Evolutionary conservation across 257 asterid species (phyloP).

Genomic region (Przewalskia tangutica): DNA sequence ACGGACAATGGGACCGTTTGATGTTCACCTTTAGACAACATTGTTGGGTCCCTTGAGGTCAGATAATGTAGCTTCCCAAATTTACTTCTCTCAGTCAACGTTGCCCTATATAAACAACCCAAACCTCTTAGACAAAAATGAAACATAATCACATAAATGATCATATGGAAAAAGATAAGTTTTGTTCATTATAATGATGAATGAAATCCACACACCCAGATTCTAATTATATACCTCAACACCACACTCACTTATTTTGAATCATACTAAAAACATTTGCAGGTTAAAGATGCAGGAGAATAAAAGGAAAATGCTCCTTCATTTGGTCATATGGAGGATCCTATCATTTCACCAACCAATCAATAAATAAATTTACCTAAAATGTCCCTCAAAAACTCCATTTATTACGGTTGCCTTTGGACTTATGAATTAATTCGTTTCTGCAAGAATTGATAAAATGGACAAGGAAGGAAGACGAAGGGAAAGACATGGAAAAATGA

Average conservation of each 20-base stretch:
- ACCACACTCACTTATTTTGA: not conserved
- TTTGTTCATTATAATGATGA: not conserved
- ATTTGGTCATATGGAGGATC: not conserved
- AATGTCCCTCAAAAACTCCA: not conserved
- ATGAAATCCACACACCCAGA: not conserved
- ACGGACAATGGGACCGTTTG: slow-evolving; percentile 64
- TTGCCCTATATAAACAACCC: slow-evolving; percentile 14
- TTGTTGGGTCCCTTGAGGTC: slow-evolving; percentile 18
- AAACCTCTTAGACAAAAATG: not conserved
- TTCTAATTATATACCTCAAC: not conserved
- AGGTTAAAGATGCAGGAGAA: not conserved
- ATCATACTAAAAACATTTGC: not conserved
- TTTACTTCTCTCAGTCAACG: slow-evolving; percentile 19
- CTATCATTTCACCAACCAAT: not conserved
- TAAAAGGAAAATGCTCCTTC: not conserved
- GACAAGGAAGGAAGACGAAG: not conserved
- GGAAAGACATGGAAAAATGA: not conserved
- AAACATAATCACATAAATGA: not conserved
- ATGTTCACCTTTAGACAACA: slow-evolving; percentile 59
- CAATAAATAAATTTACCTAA: not conserved
- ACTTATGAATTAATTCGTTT: not conserved
- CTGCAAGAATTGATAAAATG: no score
- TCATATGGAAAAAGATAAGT: not conserved
- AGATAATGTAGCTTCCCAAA: slow-evolving; percentile 11
- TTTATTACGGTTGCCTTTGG: not conserved